Base-by-base conservation (phyloP, 2,329 filamentous ascomycete species). In the Magnaporthiopsis poae region DNA sequence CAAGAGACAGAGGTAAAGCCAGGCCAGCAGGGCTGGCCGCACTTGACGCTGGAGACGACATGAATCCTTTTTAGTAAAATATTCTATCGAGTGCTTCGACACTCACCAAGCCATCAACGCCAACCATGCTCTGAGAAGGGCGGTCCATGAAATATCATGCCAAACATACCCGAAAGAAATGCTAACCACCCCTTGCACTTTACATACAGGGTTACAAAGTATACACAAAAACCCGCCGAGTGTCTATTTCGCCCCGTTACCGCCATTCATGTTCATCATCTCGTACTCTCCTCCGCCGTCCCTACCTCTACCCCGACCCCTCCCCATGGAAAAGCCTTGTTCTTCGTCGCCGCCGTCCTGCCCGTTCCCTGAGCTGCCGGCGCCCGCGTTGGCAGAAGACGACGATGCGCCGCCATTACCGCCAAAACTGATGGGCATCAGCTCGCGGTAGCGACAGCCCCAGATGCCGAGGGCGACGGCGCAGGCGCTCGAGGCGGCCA, bases 361-460 rank as follows among this genome's bases (percentile, higher is more conserved):
- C 13, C 65, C 66, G 35, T 63, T 69, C 25, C 64, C 68, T 11
- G 46, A 56, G 7, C 46, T 56, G 21, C 73, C 74, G 11, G 68
- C 71, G 2, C 66, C 72, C 0, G 70, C 70, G 5, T 69, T 72
- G n/a, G 66, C 70, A 2, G 69, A 36, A 71, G 61, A 60, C 65
- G 36, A 66, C 21, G 36, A 13, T 2, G 59, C 71, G 56, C 76
- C 77, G 9, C 76, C 74, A 11, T 76, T 80, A 2, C 89, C 89
- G 27, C 92, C 92, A 74, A 98, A 97, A 68, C 86, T 89, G 72
- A 98, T 96, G 13, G 95, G 94, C 73, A 87, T 84, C 66, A 99
- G 80, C 78, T 99, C 95, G 68, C 94, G 84, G 82, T 92, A 96
- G 73, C 89, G 91, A 75, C 94, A 98, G 3, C 89, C 91, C 91